Conservation (phyloP, 2,329 filamentous ascomycete genomes). For the Mycocentrospora acerina region DNA sequence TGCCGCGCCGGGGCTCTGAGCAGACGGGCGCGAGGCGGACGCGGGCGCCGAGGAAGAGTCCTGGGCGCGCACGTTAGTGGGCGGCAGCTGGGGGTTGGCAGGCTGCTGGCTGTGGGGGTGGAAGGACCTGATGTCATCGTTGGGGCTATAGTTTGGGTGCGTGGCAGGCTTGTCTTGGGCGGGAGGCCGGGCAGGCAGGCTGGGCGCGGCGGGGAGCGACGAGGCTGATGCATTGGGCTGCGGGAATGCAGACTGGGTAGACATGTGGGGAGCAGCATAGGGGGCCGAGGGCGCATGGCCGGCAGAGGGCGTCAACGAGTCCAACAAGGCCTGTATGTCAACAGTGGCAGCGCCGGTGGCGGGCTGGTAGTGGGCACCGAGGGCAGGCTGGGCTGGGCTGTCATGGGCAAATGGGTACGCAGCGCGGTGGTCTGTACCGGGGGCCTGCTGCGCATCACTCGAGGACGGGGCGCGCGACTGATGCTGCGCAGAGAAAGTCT, state of each 20-base stretch:
- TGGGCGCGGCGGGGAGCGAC: slow-evolving; percentile 42
- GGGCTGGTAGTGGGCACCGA: slow-evolving; percentile 30
- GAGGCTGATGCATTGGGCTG: slow-evolving; percentile 39
- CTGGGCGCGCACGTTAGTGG: slow-evolving; percentile 22
- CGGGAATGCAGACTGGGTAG: slow-evolving; percentile 30
- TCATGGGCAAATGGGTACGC: slow-evolving; percentile 38
- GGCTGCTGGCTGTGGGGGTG: slow-evolving; percentile 50
- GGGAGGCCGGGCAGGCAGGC: slow-evolving; percentile 51
- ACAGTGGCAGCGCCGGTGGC: slow-evolving; percentile 37
- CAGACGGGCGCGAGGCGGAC: slow-evolving; percentile 21
- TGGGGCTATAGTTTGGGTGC: slow-evolving; percentile 50
- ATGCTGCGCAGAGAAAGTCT: slow-evolving; percentile 38
- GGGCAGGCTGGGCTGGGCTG: slow-evolving; percentile 33
- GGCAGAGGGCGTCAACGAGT: slow-evolving; percentile 44
- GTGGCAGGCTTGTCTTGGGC: slow-evolving; percentile 52
- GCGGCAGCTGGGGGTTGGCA: slow-evolving; percentile 33
- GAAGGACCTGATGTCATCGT: slow-evolving; percentile 53
- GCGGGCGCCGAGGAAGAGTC: slow-evolving; percentile 8
- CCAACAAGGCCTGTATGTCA: slow-evolving; percentile 51
- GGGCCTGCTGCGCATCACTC: slow-evolving; percentile 38
- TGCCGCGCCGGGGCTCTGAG: slow-evolving; percentile 32
- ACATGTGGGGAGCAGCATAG: slow-evolving; percentile 37
- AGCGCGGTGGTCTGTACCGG: slow-evolving; percentile 31
- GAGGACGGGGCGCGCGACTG: slow-evolving; percentile 33
- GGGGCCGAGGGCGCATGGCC: slow-evolving; percentile 30